A percentile compares a stretch with the other conserved stretches of the same genome.
phyloP scores from a whole-genome alignment of 2,329 filamentous ascomycete species.

The Claviceps sp. region DNA sequence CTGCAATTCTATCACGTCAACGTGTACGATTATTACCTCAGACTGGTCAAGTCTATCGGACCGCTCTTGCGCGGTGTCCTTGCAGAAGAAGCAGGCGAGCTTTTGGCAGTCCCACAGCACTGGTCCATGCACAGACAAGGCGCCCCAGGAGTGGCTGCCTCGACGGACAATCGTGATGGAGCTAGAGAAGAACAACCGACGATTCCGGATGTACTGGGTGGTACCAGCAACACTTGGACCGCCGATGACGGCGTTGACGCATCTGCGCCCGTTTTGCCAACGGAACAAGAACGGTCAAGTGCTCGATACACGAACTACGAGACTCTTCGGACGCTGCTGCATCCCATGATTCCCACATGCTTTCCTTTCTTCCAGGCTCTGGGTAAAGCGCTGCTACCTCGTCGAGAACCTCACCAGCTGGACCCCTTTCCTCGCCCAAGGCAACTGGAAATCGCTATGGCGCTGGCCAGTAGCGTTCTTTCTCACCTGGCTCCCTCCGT shows the following conservation, averaged over 20 bases:
- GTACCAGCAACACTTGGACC: conserved; percentile 14
- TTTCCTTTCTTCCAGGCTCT: conserved; percentile 76
- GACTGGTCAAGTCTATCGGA: conserved; percentile 62
- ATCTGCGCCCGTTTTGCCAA: conserved; percentile 18
- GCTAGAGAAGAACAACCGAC: conserved; percentile 11
- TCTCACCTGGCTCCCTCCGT: conserved; percentile 45
- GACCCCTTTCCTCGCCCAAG: conserved; percentile 45
- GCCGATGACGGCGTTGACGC: conserved; percentile 11
- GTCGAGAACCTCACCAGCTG: conserved; percentile 42
- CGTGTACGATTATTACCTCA: conserved; percentile 68
- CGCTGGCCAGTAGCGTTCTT: conserved; percentile 59
- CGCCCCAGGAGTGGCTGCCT: conserved; percentile 11
- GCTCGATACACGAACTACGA: conserved; percentile 59
- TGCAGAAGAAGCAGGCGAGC: conserved; percentile 70
- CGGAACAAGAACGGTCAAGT: conserved; percentile 28
- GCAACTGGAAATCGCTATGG: conserved; percentile 44
- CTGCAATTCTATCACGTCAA: conserved; percentile 65
- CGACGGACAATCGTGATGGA: conserved; percentile 12
- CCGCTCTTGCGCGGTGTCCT: conserved; percentile 66
- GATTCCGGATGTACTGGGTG: conserved; percentile 19
- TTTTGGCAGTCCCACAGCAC: conserved; percentile 57
- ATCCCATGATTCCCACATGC: conserved; percentile 66
- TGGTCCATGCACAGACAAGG: conserved; percentile 35
- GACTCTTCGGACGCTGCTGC: conserved; percentile 62
- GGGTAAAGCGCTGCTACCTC: conserved; percentile 66